A percentile compares a stretch with the other conserved stretches of the same genome.
Evolutionary conservation across 2,329 filamentous ascomycete species (phyloP).

Genomic region (Coniochaeta ligniaria): DNA sequence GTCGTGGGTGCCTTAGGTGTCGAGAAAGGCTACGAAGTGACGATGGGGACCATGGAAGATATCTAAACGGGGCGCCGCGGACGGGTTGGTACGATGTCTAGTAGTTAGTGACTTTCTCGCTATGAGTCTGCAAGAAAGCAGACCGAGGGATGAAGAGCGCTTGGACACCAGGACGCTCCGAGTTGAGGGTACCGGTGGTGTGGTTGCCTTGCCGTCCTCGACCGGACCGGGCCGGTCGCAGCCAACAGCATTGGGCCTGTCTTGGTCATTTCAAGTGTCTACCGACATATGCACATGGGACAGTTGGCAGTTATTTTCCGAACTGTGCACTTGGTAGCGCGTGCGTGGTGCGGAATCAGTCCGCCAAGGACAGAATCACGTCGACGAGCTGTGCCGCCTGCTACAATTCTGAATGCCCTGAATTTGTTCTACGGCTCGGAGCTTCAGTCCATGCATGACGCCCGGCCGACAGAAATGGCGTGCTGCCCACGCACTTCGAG

Average conservation of each 20-base stretch:
- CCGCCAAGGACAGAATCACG: neutral
- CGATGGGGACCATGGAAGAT: too few relatives aligned
- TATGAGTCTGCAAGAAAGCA: too few relatives aligned
- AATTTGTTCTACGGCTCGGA: neutral
- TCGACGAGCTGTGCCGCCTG: neutral
- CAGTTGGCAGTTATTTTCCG: neutral
- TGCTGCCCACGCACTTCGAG: neutral
- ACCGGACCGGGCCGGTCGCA: neutral
- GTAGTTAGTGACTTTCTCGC: too few relatives aligned
- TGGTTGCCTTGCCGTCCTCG: neutral
- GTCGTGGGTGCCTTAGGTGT: too few relatives aligned
- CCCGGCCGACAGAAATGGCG: neutral
- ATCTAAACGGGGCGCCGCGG: too few relatives aligned
- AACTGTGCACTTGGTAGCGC: neutral
- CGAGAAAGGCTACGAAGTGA: too few relatives aligned
- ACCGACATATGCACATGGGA: neutral
- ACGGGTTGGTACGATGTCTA: too few relatives aligned
- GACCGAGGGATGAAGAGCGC: neutral
- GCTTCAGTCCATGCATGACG: neutral
- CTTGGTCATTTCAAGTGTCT: neutral
- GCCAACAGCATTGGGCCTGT: neutral
- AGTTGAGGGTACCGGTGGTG: neutral
- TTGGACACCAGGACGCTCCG: neutral
- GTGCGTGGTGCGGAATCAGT: neutral
- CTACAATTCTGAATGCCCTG: neutral